phyloP scores from a whole-genome alignment of 139 green algal species.

The Penium margaritaceum region DNA sequence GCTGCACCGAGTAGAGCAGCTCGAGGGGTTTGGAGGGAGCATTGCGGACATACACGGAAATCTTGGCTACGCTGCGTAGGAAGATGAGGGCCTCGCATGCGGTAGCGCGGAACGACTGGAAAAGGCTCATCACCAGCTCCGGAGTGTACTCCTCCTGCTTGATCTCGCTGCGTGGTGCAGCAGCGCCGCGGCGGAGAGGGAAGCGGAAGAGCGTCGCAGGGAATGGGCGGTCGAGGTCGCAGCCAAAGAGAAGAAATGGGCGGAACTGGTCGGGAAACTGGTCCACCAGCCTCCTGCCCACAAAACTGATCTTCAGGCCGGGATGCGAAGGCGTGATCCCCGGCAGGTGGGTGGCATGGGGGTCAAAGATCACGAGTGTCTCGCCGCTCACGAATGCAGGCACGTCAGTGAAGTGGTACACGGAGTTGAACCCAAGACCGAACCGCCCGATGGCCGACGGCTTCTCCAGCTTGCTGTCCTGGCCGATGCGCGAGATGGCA shows the following conservation, averaged over 20 bases:
- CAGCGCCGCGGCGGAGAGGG: slow-evolving; percentile 54
- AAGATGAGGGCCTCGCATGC: slow-evolving; percentile 64
- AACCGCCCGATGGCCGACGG: slow-evolving; percentile 58
- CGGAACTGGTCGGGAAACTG: slow-evolving; percentile 70
- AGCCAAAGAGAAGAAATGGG: slow-evolving; percentile 65
- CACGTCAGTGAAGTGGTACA: slow-evolving; percentile 72
- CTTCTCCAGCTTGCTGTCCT: slow-evolving; percentile 67
- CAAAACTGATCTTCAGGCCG: slow-evolving; percentile 63
- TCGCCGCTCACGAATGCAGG: slow-evolving; percentile 66
- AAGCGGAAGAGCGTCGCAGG: slow-evolving; percentile 72
- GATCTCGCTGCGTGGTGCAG: slow-evolving; percentile 57
- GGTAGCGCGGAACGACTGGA: slow-evolving; percentile 51
- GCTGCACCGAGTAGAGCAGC: slow-evolving; percentile 15
- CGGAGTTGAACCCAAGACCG: slow-evolving; percentile 65
- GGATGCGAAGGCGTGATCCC: slow-evolving; percentile 30
- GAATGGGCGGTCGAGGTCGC: slow-evolving; percentile 49
- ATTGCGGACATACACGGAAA: slow-evolving; percentile 49
- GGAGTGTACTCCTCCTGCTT: slow-evolving; percentile 50
- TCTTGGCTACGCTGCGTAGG: slow-evolving; percentile 57
- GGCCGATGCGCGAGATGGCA: slow-evolving; percentile 61
- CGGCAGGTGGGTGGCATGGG: slow-evolving; percentile 61
- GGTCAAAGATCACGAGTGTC: slow-evolving; percentile 71
- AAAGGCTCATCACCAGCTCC: slow-evolving; percentile 47
- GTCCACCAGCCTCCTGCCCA: slow-evolving; percentile 48
- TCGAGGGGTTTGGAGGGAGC: background rate